Conservation (phyloP, 257 asterid genomes). For the Nyctanthes arbortristis region DNA sequence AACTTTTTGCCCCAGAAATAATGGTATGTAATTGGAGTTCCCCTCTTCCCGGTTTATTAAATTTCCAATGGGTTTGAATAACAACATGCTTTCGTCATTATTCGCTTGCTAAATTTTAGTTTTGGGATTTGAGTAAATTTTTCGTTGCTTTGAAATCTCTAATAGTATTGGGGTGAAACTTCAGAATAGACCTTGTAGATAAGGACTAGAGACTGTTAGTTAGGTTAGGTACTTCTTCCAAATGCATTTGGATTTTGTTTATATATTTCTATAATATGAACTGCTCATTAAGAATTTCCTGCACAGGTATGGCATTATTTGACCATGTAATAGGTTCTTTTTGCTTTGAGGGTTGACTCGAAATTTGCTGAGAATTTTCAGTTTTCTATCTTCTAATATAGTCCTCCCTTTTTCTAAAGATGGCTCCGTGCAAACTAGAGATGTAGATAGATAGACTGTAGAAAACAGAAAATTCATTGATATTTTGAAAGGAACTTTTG, state of each 20-base stretch:
- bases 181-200: background rate
- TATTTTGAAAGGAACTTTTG: background rate
- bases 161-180: background rate
- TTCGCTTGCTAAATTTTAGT: background rate
- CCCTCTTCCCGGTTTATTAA: background rate
- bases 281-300: background rate
- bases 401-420: background rate
- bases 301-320: background rate
- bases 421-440: background rate
- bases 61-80: background rate
- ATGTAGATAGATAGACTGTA: background rate
- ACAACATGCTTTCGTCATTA: background rate
- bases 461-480: background rate
- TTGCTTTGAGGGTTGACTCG: background rate
- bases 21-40: background rate
- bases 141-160: background rate
- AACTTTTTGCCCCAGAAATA: background rate
- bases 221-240: background rate
- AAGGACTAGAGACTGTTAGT: background rate
- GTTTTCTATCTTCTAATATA: too few relatives aligned
- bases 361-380: background rate
- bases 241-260: background rate
- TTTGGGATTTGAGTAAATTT: background rate
- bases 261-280: background rate
- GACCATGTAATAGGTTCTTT: background rate